Conservation (phyloP, 768 basidiomycete genomes). For the Termitomyces sp. region DNA sequence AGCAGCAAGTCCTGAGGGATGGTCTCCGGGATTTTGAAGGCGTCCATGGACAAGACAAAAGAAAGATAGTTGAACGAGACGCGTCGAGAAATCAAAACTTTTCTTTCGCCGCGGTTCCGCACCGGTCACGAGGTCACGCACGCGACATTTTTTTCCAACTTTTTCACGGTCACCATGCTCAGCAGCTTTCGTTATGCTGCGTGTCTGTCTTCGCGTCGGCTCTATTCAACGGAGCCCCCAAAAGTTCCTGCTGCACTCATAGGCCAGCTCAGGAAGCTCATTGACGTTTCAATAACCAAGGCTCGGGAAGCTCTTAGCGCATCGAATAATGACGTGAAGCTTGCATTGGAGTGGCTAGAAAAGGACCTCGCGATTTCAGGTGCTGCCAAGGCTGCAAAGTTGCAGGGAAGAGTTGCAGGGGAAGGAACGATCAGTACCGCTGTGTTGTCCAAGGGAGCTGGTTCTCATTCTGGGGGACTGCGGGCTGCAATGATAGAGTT, state of each 20-base stretch:
- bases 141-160: slow-evolving; percentile 12
- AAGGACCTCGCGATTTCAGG: slow-evolving; percentile 68
- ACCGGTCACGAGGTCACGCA: slow-evolving; percentile 13
- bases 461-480: slow-evolving; percentile 38
- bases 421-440: slow-evolving; percentile 81
- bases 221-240: slow-evolving; percentile 45
- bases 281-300: slow-evolving; percentile 78
- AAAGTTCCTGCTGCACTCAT: slow-evolving; percentile 75
- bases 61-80: neutral
- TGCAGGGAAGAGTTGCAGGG: slow-evolving; percentile 64
- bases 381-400: slow-evolving; percentile 76
- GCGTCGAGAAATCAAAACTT: slow-evolving; percentile 12
- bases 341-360: slow-evolving; percentile 77
- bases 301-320: slow-evolving; percentile 82
- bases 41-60: slow-evolving; percentile 22
- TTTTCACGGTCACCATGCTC: slow-evolving; percentile 12
- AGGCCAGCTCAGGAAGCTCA: slow-evolving; percentile 77
- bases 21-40: slow-evolving; percentile 55
- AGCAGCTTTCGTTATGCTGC: slow-evolving; percentile 12
- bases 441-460: slow-evolving; percentile 59
- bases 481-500: slow-evolving; percentile 87
- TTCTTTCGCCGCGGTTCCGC: slow-evolving; percentile 1
- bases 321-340: slow-evolving; percentile 65
- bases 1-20: slow-evolving; percentile 72
- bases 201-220: slow-evolving; percentile 21